phyloP scores from a whole-genome alignment of 345 rosid genomes.

The Hypericum perforatum region DNA sequence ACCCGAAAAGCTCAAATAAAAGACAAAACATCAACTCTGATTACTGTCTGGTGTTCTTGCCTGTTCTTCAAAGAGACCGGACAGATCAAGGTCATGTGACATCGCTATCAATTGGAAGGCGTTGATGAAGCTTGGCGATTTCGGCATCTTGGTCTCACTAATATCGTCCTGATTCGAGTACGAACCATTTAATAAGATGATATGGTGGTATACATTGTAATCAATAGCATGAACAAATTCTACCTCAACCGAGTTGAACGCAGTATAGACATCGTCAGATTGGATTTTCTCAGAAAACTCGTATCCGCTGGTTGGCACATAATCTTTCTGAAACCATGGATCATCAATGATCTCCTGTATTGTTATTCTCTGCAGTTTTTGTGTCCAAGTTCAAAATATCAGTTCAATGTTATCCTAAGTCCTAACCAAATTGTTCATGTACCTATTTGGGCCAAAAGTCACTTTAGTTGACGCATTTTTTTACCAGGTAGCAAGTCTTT shows the following conservation, averaged over 20 bases:
- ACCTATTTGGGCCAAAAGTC: too few relatives aligned
- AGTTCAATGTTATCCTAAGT: too few relatives aligned
- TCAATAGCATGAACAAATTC: slow-evolving; percentile 1
- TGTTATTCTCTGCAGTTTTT: slow-evolving; percentile 47
- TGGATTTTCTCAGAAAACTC: slow-evolving; percentile 25
- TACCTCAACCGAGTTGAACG: slow-evolving; percentile 55
- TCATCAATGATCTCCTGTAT: slow-evolving; percentile 60
- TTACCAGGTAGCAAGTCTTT: too few relatives aligned
- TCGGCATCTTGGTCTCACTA: slow-evolving; percentile 27
- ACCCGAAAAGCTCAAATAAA: slow-evolving; percentile 3
- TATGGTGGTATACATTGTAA: slow-evolving; percentile 1
- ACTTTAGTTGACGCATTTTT: too few relatives aligned
- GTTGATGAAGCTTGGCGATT: slow-evolving; percentile 65
- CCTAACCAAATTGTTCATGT: too few relatives aligned
- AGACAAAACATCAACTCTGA: not conserved
- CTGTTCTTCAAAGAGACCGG: slow-evolving; percentile 81
- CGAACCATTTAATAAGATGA: slow-evolving; percentile 6
- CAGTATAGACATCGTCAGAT: slow-evolving; percentile 45
- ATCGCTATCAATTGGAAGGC: slow-evolving; percentile 90
- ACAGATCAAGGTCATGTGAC: slow-evolving; percentile 87
- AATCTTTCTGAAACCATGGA: slow-evolving; percentile 64
- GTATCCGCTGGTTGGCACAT: slow-evolving; percentile 38
- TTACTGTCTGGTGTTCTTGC: slow-evolving; percentile 26
- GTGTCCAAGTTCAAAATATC: too few relatives aligned
- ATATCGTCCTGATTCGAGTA: slow-evolving; percentile 42